These are phyloP conservation scores for Isabelozyma rhagii DNA, from an alignment of 805 yeast species.

Conservation along the genomic window DNA sequence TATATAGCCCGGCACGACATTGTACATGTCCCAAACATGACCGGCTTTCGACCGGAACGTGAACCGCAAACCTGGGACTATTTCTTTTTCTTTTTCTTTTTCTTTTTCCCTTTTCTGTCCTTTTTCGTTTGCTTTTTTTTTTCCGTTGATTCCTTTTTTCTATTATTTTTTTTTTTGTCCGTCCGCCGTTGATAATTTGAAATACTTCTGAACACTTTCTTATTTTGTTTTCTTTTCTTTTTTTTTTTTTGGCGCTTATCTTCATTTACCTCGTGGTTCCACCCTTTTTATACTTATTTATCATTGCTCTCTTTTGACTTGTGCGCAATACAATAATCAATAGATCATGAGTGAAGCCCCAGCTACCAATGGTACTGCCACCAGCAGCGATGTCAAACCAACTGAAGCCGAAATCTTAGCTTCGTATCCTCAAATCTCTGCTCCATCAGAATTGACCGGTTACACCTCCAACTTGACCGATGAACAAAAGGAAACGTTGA, in stretches of 20 bases:
- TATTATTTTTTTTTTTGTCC: neutral
- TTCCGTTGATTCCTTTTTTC: neutral
- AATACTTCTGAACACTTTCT: neutral
- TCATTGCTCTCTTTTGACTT: neutral
- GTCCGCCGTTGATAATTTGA: neutral
- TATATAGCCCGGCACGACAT: too few relatives aligned
- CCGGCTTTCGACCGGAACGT: too few relatives aligned
- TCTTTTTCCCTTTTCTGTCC: neutral
- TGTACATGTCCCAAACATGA: too few relatives aligned
- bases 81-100: neutral
- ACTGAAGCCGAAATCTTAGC: conserved; percentile 39
- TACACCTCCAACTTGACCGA: conserved; percentile 76
- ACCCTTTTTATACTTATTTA: too few relatives aligned
- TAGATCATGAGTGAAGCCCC: neutral
- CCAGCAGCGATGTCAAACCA: neutral
- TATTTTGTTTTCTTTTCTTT: neutral
- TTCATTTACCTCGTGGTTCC: neutral
- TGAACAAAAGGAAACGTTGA: conserved; percentile 60
- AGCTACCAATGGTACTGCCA: neutral
- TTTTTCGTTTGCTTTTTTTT: neutral
- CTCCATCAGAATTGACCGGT: conserved; percentile 65
- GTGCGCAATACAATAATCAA: neutral
- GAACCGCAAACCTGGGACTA: too few relatives aligned
- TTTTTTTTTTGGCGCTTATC: neutral
- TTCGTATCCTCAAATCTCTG: conserved; percentile 70